Conservation (phyloP, 2,329 filamentous ascomycete species). For the Alternaria gaisen region DNA sequence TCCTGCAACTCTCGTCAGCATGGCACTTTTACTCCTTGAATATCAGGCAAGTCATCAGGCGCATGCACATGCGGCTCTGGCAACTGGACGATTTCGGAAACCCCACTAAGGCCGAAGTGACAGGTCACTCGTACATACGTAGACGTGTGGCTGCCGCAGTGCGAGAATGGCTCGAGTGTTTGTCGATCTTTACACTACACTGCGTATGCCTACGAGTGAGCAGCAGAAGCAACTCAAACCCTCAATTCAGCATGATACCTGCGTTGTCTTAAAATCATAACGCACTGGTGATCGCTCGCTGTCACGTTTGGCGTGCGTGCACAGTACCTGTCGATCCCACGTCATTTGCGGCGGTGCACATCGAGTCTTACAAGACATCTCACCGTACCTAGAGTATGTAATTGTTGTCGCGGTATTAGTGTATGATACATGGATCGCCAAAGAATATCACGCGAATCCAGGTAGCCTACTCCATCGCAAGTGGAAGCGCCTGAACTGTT, state of each 20-base stretch:
- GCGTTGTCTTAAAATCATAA: not conserved
- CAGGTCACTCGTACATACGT: not conserved
- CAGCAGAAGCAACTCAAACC: not conserved
- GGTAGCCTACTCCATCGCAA: not conserved
- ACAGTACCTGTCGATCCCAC: constrained; percentile 4
- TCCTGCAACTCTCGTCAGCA: not conserved
- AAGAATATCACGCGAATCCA: no score
- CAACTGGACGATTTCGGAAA: not conserved
- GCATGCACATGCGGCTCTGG: not conserved
- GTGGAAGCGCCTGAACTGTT: not conserved
- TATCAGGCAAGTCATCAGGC: not conserved
- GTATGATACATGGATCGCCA: not conserved
- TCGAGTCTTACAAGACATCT: not conserved
- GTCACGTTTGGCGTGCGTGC: not conserved
- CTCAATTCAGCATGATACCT: not conserved
- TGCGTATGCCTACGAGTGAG: not conserved
- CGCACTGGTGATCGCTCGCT: not conserved
- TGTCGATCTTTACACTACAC: not conserved
- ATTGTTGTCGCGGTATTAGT: not conserved
- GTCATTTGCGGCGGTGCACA: not conserved
- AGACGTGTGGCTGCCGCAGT: not conserved
- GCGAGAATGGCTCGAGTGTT: not conserved
- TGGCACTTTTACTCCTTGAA: not conserved
- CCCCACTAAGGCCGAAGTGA: constrained; percentile 1
- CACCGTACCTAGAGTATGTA: not conserved